Conservation (phyloP, 1,139 yeast species). For the Eremothecium sinecaudum region DNA sequence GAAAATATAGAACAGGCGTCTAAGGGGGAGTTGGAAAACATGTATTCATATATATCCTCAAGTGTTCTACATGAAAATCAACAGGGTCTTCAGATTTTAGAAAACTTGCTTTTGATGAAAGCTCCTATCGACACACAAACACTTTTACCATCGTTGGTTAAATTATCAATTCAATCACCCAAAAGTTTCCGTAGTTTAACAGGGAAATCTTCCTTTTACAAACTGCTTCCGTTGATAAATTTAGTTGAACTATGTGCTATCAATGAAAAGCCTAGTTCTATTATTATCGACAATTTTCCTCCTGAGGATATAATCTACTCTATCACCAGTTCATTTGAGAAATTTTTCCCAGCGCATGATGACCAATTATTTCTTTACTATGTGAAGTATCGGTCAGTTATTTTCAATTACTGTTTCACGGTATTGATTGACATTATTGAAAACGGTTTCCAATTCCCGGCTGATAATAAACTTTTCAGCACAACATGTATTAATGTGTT, state of each 20-base stretch:
- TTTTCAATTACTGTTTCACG: constrained; percentile 22
- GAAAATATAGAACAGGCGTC: constrained; percentile 5
- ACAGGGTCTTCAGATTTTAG: constrained; percentile 14
- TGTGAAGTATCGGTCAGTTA: constrained; percentile 23
- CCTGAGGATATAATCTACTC: constrained; percentile 9
- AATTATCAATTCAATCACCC: constrained; percentile 23
- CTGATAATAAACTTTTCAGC: not conserved
- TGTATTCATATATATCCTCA: constrained; percentile 11
- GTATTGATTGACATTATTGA: constrained; percentile 11
- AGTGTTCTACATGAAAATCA: constrained; percentile 9
- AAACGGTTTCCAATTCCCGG: constrained; percentile 1
- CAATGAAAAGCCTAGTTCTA: constrained; percentile 19
- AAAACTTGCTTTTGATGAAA: constrained; percentile 9
- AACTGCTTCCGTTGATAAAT: constrained; percentile 21
- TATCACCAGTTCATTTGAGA: constrained; percentile 4
- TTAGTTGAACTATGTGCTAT: constrained; percentile 29
- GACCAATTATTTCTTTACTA: constrained; percentile 19
- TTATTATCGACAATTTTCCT: constrained; percentile 15
- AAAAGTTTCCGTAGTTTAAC: constrained; percentile 27
- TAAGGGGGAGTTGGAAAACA: constrained; percentile 9
- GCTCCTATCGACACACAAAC: constrained; percentile 9
- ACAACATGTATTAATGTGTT: constrained; percentile 10
- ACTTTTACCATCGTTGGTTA: constrained; percentile 12
- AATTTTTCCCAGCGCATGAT: constrained; percentile 3
- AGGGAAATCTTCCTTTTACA: constrained; percentile 20